Evolutionary conservation across 2,329 filamentous ascomycete species (phyloP), one percentile per base, ranked within the genome.

Genomic region (Aspergillus proliferans): DNA sequence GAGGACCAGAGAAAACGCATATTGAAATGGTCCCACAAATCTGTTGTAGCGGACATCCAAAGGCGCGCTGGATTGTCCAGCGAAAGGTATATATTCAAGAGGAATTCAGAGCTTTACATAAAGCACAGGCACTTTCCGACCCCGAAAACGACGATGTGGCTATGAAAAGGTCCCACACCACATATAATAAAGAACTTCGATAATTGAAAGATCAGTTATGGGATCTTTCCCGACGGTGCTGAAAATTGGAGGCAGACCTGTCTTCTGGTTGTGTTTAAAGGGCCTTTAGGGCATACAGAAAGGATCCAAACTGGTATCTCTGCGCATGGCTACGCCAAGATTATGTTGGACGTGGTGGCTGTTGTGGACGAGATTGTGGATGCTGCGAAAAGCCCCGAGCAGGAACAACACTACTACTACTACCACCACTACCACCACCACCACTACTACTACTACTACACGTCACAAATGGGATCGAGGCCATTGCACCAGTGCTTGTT

Each of bases 311-410:
- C 18, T 46, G 44, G 33, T 46, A 15, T 21, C 3, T 38, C 19
- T 39, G 43, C 30, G 15, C 18, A 8, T 49, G 49, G 46, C 14
- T 51, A 3, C 49, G 44, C 0, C 22, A 49, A 44, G 49, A 53
- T 19, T 53, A 49, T 43, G 47, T 41, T 2, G 40, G 46, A 4
- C 44, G 49, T 0, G 51, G 49, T 22, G 49, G 49, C 6, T 53
- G 51, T 14, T 53, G 51, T 49, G 51, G 46, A 8, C 33, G 51
- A 19, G n/a, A 21, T 6, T 51, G 51, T 19, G 34, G 30, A 10
- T 52, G 51, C 15, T 53, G 51, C 39, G 44, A 47, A n/a, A 45
- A 18, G 19, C 8, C 33, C 2, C 12, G 44, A 15, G 14, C 15
- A 24, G 26, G 19, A 22, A n/a, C 44, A 38, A 22, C 10, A 15